Conservation (phyloP, 331 rosid genomes). For the Pyracantha coccinea region DNA sequence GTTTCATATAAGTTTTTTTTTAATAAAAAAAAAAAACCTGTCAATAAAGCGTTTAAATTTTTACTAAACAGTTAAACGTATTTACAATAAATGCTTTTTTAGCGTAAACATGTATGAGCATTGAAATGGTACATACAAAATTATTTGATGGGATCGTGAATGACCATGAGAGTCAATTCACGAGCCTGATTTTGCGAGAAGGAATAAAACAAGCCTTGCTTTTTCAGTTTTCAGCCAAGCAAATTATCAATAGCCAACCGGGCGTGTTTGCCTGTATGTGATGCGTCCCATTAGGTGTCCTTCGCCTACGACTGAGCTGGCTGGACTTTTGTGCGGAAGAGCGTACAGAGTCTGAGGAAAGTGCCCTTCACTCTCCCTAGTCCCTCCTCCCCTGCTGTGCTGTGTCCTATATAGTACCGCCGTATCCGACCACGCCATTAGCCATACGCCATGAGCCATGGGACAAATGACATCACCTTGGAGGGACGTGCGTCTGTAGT, state of each 20-base stretch:
- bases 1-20: too few species aligned
- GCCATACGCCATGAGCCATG: background rate
- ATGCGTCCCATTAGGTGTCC: background rate
- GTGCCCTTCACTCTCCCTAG: background rate
- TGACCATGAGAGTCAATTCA: background rate
- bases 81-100: too few species aligned
- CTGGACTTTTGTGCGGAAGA: background rate
- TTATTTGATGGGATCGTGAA: too few species aligned
- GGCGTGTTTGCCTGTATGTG: too few species aligned
- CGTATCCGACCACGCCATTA: background rate
- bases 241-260: background rate
- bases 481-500: background rate
- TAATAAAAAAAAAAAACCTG: background rate
- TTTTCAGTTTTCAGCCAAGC: background rate
- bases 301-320: background rate
- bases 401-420: background rate
- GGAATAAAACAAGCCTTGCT: background rate
- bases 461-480: background rate
- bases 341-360: background rate
- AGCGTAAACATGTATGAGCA: background rate
- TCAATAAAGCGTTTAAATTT: background rate
- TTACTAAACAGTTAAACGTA: too few species aligned
- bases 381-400: background rate
- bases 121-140: background rate
- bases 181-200: background rate